Evolutionary conservation across 2,329 filamentous ascomycete genomes (phyloP), one percentile per base, ranked within the genome.

Genomic region (Pseudocercospora ulei): DNA sequence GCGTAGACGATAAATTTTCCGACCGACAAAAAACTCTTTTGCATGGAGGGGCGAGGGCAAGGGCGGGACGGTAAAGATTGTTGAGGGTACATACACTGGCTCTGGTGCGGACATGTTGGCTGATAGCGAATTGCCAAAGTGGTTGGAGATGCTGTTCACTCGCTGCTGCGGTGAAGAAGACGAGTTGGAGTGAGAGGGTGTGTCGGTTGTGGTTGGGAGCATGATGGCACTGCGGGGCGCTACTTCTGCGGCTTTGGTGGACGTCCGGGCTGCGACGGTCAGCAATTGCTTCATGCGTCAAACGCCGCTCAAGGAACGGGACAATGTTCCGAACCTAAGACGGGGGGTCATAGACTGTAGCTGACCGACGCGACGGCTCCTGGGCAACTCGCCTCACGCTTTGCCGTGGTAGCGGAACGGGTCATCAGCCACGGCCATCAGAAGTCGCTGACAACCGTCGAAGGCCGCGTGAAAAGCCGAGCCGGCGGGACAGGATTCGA

Each of bases 11-110:
- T 35, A 36, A 36, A 19, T 39, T 16, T 31, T 36, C 39, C 39
- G 30, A 22, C n/a, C 16, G 25, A 39, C 24, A 28, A 41, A 40
- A 43, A n/a, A n/a, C n/a, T n/a, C n/a, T n/a, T 37, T 37, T 39
- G 42, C 19, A 26, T 36, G 33, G 20, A 22, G 29, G 29, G 29
- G 17, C 29, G 22, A 19, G 27, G 44, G 38, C 24, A 16, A 20
- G 16, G 18, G 7, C 11, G 23, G 36, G 34, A 37, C 18, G 38
- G 16, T 5, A 29, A 14, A 11, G 18, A 18, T 12, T 16, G 13
- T 14, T 30, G 31, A 31, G 22, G 23, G 11, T 23, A 49, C 47
- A 46, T 41, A 51, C 49, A 51, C 49, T 38, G 49, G 29, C 38
- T 49, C 44, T 35, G 27, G 33, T 14, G 23, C 18, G 20, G 47